Evolutionary conservation across 164 flowering plant species (phyloP).

Genomic region (Piper longum): DNA sequence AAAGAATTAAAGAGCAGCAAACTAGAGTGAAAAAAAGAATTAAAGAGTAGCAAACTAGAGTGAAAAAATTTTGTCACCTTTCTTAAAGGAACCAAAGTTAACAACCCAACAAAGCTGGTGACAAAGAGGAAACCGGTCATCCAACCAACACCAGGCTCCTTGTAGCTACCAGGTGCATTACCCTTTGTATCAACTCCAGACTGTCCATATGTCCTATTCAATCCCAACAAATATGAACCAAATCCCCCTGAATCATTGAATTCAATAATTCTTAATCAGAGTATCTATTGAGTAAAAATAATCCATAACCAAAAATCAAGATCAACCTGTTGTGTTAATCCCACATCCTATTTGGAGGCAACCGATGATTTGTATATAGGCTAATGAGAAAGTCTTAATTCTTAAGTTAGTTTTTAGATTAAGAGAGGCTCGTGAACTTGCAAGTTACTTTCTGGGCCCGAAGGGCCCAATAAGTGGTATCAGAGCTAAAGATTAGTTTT

Average conservation of each 20-base stretch:
- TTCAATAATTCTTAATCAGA: background rate
- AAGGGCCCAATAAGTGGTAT: too few relatives aligned
- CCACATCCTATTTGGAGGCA: too few relatives aligned
- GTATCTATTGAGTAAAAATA: background rate
- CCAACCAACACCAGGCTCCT: conserved; percentile 32
- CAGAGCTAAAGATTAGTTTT: too few relatives aligned
- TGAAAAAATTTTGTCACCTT: conserved; percentile 12
- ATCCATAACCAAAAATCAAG: background rate
- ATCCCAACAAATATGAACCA: conserved; percentile 74
- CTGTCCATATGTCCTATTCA: conserved; percentile 56
- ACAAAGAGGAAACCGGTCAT: conserved; percentile 44
- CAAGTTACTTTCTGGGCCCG: too few relatives aligned
- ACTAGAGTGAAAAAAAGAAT: background rate
- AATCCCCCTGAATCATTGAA: conserved; percentile 53
- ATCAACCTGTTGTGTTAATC: too few relatives aligned
- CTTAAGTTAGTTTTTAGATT: too few relatives aligned
- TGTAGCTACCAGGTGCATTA: conserved; percentile 17
- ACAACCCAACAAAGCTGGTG: conserved; percentile 51
- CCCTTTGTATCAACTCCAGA: conserved; percentile 38
- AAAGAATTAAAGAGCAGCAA: background rate
- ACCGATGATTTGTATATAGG: too few relatives aligned
- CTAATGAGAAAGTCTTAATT: too few relatives aligned
- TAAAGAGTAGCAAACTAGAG: background rate
- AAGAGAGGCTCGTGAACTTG: too few relatives aligned
- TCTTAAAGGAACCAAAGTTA: conserved; percentile 44